phyloP scores from a whole-genome alignment of 2,329 filamentous ascomycete genomes.

The Zelopaecilomyces penicillatus region DNA sequence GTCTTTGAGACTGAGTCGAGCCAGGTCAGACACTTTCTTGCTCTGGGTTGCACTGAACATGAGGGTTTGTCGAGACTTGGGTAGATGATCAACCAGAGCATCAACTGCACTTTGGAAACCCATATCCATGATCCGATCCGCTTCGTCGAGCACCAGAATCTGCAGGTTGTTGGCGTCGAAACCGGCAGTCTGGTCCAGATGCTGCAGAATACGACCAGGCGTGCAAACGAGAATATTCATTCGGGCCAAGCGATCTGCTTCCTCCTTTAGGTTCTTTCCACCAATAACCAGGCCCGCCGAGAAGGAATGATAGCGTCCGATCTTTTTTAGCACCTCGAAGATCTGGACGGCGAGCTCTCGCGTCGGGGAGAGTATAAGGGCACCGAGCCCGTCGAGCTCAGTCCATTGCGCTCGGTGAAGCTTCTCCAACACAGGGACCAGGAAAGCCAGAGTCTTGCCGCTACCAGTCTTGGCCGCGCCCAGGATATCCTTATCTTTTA shows the following conservation, averaged over 20 bases:
- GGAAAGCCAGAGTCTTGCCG: conserved; percentile 89
- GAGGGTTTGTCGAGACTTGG: conserved; percentile 77
- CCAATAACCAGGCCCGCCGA: conserved; percentile 91
- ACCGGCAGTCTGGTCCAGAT: conserved; percentile 85
- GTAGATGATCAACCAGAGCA: conserved; percentile 86
- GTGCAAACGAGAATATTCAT: conserved; percentile 99
- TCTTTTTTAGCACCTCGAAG: conserved; percentile 85
- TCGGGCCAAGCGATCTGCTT: conserved; percentile 71
- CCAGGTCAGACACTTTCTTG: conserved; percentile 85
- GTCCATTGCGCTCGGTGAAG: conserved; percentile 85
- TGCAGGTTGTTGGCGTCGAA: conserved; percentile 87
- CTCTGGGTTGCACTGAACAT: conserved; percentile 96
- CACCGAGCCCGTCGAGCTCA: conserved; percentile 82
- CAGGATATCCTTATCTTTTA: conserved; percentile 81
- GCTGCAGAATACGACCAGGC: conserved; percentile 88
- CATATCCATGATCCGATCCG: conserved; percentile 96
- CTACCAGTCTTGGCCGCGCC: conserved; percentile 93
- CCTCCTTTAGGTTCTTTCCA: conserved; percentile 80
- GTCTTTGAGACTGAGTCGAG: conserved; percentile 76
- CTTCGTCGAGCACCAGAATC: conserved; percentile 90
- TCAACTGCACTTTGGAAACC: conserved; percentile 87
- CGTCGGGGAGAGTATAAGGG: conserved; percentile 87
- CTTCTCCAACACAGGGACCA: conserved; percentile 87
- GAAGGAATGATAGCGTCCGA: conserved; percentile 82
- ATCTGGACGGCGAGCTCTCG: conserved; percentile 95